Evolutionary conservation across 129 eudicot genomes (phyloP).

Genomic region (Chrysanthemum makinoi): DNA sequence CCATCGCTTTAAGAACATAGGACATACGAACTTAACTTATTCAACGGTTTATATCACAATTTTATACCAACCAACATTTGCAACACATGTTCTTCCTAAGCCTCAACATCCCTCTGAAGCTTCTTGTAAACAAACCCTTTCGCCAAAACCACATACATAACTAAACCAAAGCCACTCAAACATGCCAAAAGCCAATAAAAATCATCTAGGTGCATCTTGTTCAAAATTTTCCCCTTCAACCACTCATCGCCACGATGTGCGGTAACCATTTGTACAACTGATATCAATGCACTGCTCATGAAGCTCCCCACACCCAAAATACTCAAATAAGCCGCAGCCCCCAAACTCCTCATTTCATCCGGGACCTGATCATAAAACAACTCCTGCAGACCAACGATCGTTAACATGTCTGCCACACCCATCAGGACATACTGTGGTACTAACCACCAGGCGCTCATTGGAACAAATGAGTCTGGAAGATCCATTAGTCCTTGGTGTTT

Average conservation of each 20-base stretch:
- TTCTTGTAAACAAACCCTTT: conserved; percentile 49
- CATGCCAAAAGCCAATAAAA: conserved; percentile 60
- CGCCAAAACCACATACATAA: conserved; percentile 40
- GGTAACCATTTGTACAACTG: conserved; percentile 36
- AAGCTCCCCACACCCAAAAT: conserved; percentile 50
- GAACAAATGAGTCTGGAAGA: conserved; percentile 18
- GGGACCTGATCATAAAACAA: conserved; percentile 58
- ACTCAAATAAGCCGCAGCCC: conserved; percentile 46
- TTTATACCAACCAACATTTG: no score
- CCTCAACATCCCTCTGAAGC: conserved; percentile 8
- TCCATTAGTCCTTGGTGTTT: conserved; percentile 33
- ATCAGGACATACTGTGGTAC: conserved; percentile 40
- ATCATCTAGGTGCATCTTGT: conserved; percentile 37
- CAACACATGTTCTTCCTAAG: neutral
- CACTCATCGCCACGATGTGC: conserved; percentile 39
- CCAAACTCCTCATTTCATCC: conserved; percentile 52
- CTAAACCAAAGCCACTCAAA: conserved; percentile 34
- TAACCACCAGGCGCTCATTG: conserved; percentile 54
- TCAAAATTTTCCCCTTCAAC: conserved; percentile 42
- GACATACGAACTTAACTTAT: no score
- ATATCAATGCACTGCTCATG: conserved; percentile 36
- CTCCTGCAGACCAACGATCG: conserved; percentile 58
- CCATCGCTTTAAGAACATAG: no score
- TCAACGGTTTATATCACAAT: no score
- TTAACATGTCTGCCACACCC: conserved; percentile 47